These are phyloP conservation scores for Poronia punctata DNA, from an alignment of 495 filamentous ascomycete species.

Conservation along the genomic window DNA sequence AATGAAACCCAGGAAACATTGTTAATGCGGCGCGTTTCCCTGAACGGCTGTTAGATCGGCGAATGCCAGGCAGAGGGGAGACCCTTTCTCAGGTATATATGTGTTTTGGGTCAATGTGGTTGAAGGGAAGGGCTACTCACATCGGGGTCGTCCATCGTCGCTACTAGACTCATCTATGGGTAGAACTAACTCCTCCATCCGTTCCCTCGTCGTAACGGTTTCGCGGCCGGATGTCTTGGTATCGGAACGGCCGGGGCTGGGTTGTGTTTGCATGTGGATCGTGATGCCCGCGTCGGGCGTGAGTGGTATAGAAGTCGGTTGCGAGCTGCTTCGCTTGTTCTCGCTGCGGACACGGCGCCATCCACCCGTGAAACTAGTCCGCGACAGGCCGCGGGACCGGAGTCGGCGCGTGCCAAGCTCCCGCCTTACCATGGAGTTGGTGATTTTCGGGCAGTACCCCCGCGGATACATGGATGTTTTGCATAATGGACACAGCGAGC, in stretches of 20 bases:
- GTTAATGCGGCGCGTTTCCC: constrained; percentile 8
- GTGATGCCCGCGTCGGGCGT: constrained; percentile 13
- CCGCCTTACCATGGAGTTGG: constrained; percentile 75
- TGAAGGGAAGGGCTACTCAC: constrained; percentile 12
- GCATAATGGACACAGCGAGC: constrained; percentile 81
- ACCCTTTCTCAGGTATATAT: no score
- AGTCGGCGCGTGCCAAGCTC: constrained; percentile 53
- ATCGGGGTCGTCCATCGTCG: constrained; percentile 25
- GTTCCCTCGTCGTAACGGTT: constrained; percentile 13
- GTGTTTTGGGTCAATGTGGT: background rate
- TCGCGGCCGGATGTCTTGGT: no score
- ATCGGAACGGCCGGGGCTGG: constrained; percentile 6
- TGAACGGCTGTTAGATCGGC: constrained; percentile 2
- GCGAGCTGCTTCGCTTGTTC: background rate
- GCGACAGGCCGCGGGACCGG: constrained; percentile 18
- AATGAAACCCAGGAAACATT: constrained; percentile 9
- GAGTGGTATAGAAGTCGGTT: constrained; percentile 5
- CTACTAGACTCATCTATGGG: constrained; percentile 26
- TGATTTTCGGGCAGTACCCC: constrained; percentile 63
- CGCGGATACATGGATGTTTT: constrained; percentile 65
- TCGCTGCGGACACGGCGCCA: constrained; percentile 1
- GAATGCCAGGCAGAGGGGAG: no score
- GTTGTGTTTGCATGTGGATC: constrained; percentile 17
- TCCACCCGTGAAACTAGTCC: background rate
- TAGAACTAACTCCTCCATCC: constrained; percentile 21